Percentiles rank a stretch among this genome's conserved stretches.
These are phyloP conservation scores for Solanum peruvianum DNA, from an alignment of 257 asterid species.

Conservation along the genomic window DNA sequence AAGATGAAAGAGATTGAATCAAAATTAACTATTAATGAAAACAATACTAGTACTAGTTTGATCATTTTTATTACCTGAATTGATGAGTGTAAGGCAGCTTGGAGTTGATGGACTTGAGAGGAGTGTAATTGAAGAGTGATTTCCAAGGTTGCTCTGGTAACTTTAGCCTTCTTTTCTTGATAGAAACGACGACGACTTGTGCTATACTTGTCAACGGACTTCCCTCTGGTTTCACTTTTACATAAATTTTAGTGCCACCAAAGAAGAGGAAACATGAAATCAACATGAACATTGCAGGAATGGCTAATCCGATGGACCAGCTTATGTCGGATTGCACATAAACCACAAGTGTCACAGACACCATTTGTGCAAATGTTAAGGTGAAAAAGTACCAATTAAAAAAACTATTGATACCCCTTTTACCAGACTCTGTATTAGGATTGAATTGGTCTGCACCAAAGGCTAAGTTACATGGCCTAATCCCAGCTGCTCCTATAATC, in stretches of 20 bases:
- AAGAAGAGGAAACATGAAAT: conserved; percentile 40
- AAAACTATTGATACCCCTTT: conserved; percentile 58
- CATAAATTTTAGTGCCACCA: conserved; percentile 39
- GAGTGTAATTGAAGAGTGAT: conserved; percentile 20
- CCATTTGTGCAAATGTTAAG: conserved; percentile 44
- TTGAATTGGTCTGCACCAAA: conserved; percentile 86
- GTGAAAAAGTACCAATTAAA: conserved; percentile 83
- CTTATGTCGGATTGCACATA: conserved; percentile 64
- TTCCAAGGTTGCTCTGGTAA: conserved; percentile 38
- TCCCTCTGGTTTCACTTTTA: conserved; percentile 67
- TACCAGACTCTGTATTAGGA: conserved; percentile 53
- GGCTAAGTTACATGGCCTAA: conserved; percentile 73
- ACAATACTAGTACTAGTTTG: neutral
- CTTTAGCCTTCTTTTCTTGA: conserved; percentile 41
- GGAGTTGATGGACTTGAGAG: conserved; percentile 44
- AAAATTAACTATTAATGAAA: neutral
- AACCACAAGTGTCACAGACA: conserved; percentile 56
- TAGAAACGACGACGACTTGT: conserved; percentile 43
- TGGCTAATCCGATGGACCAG: conserved; percentile 57
- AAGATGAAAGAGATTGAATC: neutral
- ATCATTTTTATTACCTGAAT: conserved; percentile 33
- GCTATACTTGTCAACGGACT: conserved; percentile 50
- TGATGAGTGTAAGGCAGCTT: conserved; percentile 48
- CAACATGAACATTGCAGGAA: conserved; percentile 54
- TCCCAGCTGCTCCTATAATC: conserved; percentile 69